Base-by-base conservation (phyloP, 805 yeast genomes). In the Blastobotrys peoriensis region DNA sequence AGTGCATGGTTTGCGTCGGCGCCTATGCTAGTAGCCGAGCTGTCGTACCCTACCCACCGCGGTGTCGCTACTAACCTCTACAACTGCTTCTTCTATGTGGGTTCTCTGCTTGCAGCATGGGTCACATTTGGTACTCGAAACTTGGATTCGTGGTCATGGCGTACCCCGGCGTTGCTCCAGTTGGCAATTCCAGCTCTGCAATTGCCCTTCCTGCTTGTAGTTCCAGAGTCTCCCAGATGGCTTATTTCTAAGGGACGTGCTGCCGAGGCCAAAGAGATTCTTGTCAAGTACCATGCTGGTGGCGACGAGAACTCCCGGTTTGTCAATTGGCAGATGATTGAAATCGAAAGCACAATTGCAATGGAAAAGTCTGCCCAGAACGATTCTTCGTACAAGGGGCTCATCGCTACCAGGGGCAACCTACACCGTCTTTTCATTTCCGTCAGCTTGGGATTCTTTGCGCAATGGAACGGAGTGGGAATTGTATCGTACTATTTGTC, bases 221-320 rank as follows among this genome's bases (percentile, higher is more conserved):
- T 87, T 15, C 97, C 98, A 0, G 97, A 89, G 63, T 79, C 89
- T 33, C 96, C 96, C 0, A 71, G 97, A 48, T 89, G 73, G 65
- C 79, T 76, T 57, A 87, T 89, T 4, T 78, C 78, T 54, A 79
- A 81, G 52, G 83, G 84, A 58, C 48, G 72, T 63, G 48, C 70
- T 70, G 54, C 65, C 64, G 61, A 59, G 44, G 63, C 60, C 15
- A 49, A 54, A 41, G 76, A 73, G 44, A 72, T 50, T 18, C 37
- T 50, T 17, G 47, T 45, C 37, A 45, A 48, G 41, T 46, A 43
- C 33, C 54, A 50, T 43, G 52, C 50, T 19, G 41, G 36, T 10
- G 50, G 50, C 16, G 49, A 50, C 22, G 45, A 28, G 19, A 21
- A 27, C 5, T 36, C 41, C 21, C 23, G 27, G 27, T 25, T 48